Evolutionary conservation across 1,139 yeast genomes (phyloP).

Genomic region (Saccharomycopsis phalli): DNA sequence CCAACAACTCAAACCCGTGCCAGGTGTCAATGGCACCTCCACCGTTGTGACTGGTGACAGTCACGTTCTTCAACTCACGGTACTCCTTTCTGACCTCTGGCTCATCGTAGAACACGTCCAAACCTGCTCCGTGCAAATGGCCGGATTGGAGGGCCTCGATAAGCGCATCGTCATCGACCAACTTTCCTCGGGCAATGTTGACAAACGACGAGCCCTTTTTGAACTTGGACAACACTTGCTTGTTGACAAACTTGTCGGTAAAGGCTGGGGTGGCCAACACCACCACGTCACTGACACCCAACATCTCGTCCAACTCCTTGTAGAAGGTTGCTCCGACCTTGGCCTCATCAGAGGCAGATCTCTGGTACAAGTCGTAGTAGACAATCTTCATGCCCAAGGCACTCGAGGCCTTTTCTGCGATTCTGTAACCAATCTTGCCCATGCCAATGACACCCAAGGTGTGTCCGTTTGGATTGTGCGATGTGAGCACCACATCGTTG

Average conservation of each 20-base stretch:
- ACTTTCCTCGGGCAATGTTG: constrained; percentile 34
- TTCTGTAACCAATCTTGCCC: constrained; percentile 30
- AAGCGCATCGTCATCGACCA: constrained; percentile 32
- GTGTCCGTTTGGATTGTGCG: constrained; percentile 30
- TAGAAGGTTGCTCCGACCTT: constrained; percentile 24
- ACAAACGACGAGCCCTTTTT: constrained; percentile 30
- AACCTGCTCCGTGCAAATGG: constrained; percentile 33
- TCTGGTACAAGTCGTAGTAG: constrained; percentile 28
- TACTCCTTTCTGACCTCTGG: constrained; percentile 29
- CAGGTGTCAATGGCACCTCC: constrained; percentile 30
- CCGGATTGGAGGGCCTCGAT: constrained; percentile 32
- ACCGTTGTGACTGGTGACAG: constrained; percentile 32
- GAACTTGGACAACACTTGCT: constrained; percentile 29
- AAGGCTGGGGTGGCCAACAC: constrained; percentile 32
- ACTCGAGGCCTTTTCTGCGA: constrained; percentile 30
- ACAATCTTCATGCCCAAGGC: constrained; percentile 31
- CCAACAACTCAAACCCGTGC: constrained; percentile 14
- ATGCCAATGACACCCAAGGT: constrained; percentile 32
- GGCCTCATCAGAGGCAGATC: constrained; percentile 24
- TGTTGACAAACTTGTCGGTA: constrained; percentile 28
- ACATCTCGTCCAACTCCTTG: constrained; percentile 27
- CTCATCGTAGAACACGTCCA: constrained; percentile 36
- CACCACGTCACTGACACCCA: constrained; percentile 29
- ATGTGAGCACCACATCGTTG: constrained; percentile 23
- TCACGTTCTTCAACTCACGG: constrained; percentile 28